Evolutionary conservation across 2,329 filamentous ascomycete species (phyloP), one percentile per base, ranked within the genome.

Genomic region (Colletotrichum sidae): DNA sequence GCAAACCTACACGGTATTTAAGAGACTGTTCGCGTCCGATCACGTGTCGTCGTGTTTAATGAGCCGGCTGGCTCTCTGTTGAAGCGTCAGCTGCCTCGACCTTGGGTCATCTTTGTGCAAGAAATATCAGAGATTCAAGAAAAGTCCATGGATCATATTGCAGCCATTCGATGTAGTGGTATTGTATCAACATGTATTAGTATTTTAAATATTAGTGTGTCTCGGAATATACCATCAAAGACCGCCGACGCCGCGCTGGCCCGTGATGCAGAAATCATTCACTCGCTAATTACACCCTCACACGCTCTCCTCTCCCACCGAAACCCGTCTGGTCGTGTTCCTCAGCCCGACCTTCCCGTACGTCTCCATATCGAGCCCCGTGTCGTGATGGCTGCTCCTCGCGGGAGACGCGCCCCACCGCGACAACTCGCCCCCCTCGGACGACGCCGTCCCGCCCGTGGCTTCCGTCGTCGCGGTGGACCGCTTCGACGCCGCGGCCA

Each of bases 361-460:
- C 9, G 63, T 45, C 34, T 63, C 63, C 2, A 50, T 8, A 38
- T 66, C 63, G 13, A 49, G 42, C 44, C 58, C 53, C 25, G 4
- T 25, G 2, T 44, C 37, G 15, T 35, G 17, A 12, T 17, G n/a
- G 8, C 41, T 15, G 12, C 38, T 50, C 47, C 58, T 49, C 35
- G 37, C 37, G n/a, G 58, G 33, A n/a, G 62, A 51, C 33, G 39
- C 34, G 5, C 42, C 44, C 55, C 46, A 41, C 39, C 25, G 45
- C n/a, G 34, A 50, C 11, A 46, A 47, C 46, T 42, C 59, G 10
- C n/a, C 54, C 13, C 39, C 53, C 35, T n/a, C 42, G 25, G 42
- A 46, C 42, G 34, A 55, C 25, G 37, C 42, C 10, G 53, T 46
- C 13, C 11, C 50, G 42, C 44, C 15, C 33, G 56, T 55, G 41